These are phyloP conservation scores for Neurospora sublineolata DNA, from an alignment of 495 filamentous ascomycete species.

Conservation along the genomic window DNA sequence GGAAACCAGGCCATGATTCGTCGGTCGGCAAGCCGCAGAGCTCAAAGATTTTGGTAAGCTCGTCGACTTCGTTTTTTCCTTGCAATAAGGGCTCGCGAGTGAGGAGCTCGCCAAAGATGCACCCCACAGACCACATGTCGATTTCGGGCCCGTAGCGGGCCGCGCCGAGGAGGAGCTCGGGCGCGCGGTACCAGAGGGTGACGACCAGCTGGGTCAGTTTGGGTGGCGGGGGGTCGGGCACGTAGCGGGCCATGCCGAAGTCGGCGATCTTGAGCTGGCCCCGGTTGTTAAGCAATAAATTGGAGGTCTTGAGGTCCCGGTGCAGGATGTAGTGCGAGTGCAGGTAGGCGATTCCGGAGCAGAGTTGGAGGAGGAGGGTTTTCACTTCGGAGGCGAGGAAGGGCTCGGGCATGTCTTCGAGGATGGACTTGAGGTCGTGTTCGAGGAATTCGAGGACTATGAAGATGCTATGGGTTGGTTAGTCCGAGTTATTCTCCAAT, in stretches of 20 bases:
- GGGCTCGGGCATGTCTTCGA: slow-evolving; percentile 86
- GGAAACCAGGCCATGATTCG: slow-evolving; percentile 76
- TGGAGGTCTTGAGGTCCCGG: slow-evolving; percentile 93
- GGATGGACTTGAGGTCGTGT: slow-evolving; percentile 91
- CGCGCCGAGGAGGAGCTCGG: slow-evolving; percentile 79
- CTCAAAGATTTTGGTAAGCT: slow-evolving; percentile 64
- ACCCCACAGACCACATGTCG: slow-evolving; percentile 94
- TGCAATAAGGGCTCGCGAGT: slow-evolving; percentile 74
- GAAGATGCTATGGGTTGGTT: slow-evolving; percentile 52
- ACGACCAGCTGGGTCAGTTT: slow-evolving; percentile 91
- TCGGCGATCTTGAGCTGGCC: slow-evolving; percentile 93
- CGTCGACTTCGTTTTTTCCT: slow-evolving; percentile 90
- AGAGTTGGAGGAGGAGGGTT: slow-evolving; percentile 73
- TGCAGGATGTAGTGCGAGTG: slow-evolving; percentile 90
- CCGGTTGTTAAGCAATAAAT: slow-evolving; percentile 89
- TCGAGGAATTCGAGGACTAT: slow-evolving; percentile 97
- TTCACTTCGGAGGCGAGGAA: slow-evolving; percentile 92
- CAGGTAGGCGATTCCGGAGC: slow-evolving; percentile 72
- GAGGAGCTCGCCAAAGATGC: slow-evolving; percentile 90
- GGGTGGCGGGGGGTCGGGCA: slow-evolving; percentile 60
- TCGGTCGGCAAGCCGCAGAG: slow-evolving; percentile 85
- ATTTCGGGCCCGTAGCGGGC: slow-evolving; percentile 64
- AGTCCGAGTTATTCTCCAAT: neutral
- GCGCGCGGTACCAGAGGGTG: slow-evolving; percentile 92
- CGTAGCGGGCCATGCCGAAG: slow-evolving; percentile 90